Evolutionary conservation across 2,329 filamentous ascomycete species (phyloP), one percentile per base, ranked within the genome.

Genomic region (Pyrenochaeta sp.): DNA sequence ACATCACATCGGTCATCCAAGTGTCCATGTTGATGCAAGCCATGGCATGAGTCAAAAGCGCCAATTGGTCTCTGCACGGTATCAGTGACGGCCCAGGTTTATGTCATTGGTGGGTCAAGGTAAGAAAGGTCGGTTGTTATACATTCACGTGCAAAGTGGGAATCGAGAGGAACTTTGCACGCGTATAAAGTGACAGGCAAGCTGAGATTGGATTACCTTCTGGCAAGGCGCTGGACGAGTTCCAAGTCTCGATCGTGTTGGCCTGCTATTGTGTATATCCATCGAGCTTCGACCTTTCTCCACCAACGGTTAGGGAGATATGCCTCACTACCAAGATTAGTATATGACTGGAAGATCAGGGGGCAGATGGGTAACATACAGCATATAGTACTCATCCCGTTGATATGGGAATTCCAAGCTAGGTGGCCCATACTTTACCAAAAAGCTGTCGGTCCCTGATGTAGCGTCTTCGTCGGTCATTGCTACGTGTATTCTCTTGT

Each of bases 331-430:
- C 9, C 3, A 11, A 10, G n/a, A 21, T 58, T 35, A 60, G 56
- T 20, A 41, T 6, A 35, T 14, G 7, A 4, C 11, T 20, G 20
- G 7, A 10, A 7, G 1, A 27, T 13, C 3, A 10, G 8, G 9
- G 6, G 6, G 14, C n/a, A n/a, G 8, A 10, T 9, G 8, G 9
- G 22, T 74, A 8, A 47, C 58, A 11, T 44, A 66, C 19, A 85
- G 72, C 71, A 80, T 76, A 56, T 85, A 82, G 55, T 84, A 85
- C 31, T 79, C 77, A 44, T 85, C 82, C 15, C 82, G 69, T 36
- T 79, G 74, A 41, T 74, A 82, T 0, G 81, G 81, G 8, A 82
- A 75, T 38, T 83, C 79, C 8, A 78, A 57, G 1, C 76, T 78
- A 0, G 74, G 72, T 3, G 80, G 81, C 0, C 82, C 82, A 15